A percentile compares a stretch with the other conserved stretches of the same genome.
phyloP scores from a whole-genome alignment of 371 early-diverging fungal species.

The Apophysomyces ossiformis region DNA sequence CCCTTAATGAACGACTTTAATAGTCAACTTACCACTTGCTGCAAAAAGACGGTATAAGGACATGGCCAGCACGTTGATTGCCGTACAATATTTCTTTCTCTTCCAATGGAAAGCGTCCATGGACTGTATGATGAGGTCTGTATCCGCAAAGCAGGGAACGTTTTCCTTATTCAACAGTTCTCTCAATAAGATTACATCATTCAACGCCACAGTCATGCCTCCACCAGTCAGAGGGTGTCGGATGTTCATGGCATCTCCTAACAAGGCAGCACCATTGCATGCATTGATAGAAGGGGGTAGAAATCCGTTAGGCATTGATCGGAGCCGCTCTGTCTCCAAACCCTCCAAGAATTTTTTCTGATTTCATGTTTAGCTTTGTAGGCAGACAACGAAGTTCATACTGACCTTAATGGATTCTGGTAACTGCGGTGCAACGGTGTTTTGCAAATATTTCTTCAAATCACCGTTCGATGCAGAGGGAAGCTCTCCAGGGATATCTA shows the following conservation, averaged over 20 bases:
- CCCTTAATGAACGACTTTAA: neutral
- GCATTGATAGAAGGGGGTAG: conserved; percentile 77
- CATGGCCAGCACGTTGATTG: conserved; percentile 89
- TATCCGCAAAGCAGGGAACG: conserved; percentile 54
- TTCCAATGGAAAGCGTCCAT: conserved; percentile 75
- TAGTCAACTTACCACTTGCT: conserved; percentile 38
- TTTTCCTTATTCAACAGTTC: conserved; percentile 50
- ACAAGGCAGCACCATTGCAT: conserved; percentile 71
- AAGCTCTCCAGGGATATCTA: conserved; percentile 91
- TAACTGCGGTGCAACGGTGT: conserved; percentile 68
- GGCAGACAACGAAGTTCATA: neutral
- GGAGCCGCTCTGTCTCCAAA: conserved; percentile 72
- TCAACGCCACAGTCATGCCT: conserved; percentile 96
- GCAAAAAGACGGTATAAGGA: conserved; percentile 90
- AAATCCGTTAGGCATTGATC: conserved; percentile 91
- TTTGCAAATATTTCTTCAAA: conserved; percentile 67
- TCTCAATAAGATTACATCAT: conserved; percentile 79
- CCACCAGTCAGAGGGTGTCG: conserved; percentile 85
- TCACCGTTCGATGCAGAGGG: conserved; percentile 72
- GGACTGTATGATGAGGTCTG: conserved; percentile 50
- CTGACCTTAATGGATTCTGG: conserved; percentile 67
- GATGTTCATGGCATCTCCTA: conserved; percentile 95
- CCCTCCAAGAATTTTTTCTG: conserved; percentile 69
- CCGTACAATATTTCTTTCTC: conserved; percentile 72
- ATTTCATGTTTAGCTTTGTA: neutral